A percentile compares a stretch with the other conserved stretches of the same genome.
These are phyloP conservation scores for Amorphotheca resinae DNA, from an alignment of 495 filamentous ascomycete genomes.

Conservation along the genomic window DNA sequence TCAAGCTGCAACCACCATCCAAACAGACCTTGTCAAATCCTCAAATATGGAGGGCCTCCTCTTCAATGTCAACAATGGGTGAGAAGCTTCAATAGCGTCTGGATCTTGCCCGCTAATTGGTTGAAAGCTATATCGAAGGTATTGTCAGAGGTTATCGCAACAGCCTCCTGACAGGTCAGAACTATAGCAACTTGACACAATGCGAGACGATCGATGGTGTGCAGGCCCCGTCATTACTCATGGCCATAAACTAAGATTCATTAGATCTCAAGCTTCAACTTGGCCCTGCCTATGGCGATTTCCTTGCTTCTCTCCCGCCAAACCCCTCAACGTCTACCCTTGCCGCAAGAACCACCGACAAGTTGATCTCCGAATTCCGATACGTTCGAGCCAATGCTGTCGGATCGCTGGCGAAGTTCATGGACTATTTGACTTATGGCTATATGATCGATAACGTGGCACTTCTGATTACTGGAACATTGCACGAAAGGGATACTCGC, in stretches of 20 bases:
- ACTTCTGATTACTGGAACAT: constrained; percentile 92
- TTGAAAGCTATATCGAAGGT: constrained; percentile 78
- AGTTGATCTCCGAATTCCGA: constrained; percentile 93
- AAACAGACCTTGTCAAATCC: constrained; percentile 1
- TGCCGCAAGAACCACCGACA: constrained; percentile 90
- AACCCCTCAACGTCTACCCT: constrained; percentile 94
- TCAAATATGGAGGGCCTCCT: constrained; percentile 81
- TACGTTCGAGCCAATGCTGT: constrained; percentile 88
- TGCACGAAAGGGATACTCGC: constrained; percentile 93
- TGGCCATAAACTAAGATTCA: background rate
- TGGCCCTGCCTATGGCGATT: constrained; percentile 91
- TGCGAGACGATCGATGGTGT: constrained; percentile 97
- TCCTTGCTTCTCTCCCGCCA: constrained; percentile 84
- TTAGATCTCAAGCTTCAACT: constrained; percentile 96
- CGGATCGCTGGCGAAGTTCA: constrained; percentile 81
- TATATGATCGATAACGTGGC: constrained; percentile 99
- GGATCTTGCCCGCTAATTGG: constrained; percentile 18
- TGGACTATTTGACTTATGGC: constrained; percentile 94
- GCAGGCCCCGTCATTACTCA: constrained; percentile 5
- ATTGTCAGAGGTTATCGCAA: constrained; percentile 96
- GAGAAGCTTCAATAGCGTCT: constrained; percentile 22
- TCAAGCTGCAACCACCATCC: constrained; percentile 4
- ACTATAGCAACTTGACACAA: constrained; percentile 94
- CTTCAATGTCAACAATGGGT: constrained; percentile 94
- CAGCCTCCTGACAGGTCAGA: constrained; percentile 73